Conservation (phyloP, 2,329 filamentous ascomycete species). For the Diplodia sapinea region DNA sequence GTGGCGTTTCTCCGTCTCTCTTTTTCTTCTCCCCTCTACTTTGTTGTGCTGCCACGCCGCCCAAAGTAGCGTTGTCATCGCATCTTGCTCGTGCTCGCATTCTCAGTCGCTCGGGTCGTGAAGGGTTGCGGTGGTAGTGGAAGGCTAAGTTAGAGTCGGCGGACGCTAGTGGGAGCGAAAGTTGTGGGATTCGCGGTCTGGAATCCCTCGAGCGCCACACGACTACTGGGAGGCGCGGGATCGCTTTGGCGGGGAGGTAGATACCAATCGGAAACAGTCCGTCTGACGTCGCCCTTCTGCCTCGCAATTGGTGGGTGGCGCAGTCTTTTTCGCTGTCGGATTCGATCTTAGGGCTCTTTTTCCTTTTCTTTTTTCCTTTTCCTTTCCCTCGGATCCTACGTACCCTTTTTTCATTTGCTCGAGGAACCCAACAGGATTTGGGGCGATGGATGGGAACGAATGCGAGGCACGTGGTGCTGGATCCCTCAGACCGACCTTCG, state of each 20-base stretch:
- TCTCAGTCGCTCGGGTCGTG: too few species aligned
- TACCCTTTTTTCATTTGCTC: neutral
- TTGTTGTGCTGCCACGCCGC: too few species aligned
- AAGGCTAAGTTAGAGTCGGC: neutral
- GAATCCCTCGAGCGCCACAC: neutral
- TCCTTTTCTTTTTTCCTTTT: neutral
- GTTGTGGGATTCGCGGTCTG: neutral
- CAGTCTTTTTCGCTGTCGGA: neutral
- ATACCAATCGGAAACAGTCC: neutral
- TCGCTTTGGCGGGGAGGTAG: neutral
- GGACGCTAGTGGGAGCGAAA: neutral
- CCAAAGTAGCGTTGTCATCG: too few species aligned
- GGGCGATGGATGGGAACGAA: neutral
- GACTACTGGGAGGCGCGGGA: neutral
- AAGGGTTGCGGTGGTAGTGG: neutral
- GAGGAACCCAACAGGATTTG: neutral
- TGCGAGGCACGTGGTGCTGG: neutral
- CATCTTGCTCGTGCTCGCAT: too few species aligned
- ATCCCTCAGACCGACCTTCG: neutral
- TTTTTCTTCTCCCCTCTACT: too few species aligned
- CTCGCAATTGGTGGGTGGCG: neutral
- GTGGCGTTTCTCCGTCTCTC: too few species aligned
- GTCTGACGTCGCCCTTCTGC: neutral
- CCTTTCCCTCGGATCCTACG: neutral
- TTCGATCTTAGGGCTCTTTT: neutral